Percentiles rank a stretch among this genome's conserved stretches.
phyloP scores from a whole-genome alignment of 2,329 filamentous ascomycete genomes.

The Tolypocladium cylindrosporum region DNA sequence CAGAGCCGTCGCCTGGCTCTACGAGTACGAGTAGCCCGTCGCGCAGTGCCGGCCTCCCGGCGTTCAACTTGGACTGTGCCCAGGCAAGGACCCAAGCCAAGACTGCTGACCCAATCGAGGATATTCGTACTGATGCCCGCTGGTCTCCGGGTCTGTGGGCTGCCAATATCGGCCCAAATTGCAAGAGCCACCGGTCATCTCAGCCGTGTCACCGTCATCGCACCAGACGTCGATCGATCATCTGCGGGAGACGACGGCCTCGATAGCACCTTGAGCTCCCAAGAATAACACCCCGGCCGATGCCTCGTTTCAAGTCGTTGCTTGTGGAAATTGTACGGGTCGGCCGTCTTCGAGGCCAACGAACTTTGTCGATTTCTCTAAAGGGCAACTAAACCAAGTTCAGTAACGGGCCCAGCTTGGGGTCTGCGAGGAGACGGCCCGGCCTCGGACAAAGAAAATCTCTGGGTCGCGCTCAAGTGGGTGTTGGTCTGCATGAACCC shows the following conservation, averaged over 20 bases:
- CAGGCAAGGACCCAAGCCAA: neutral
- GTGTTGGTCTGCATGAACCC: neutral
- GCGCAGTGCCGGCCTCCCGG: neutral
- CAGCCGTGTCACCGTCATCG: neutral
- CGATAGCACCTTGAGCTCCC: neutral
- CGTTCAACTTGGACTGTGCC: neutral
- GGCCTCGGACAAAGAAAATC: neutral
- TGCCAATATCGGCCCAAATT: neutral
- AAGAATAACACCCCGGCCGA: neutral
- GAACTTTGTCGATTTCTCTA: neutral
- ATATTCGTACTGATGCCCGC: neutral
- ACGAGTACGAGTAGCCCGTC: neutral
- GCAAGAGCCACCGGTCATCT: neutral
- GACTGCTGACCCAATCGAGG: neutral
- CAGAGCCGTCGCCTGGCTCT: neutral
- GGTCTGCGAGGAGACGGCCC: neutral
- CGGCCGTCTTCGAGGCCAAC: neutral
- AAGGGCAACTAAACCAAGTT: neutral
- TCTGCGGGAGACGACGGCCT: neutral
- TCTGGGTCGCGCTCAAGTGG: neutral
- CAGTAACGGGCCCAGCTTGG: neutral
- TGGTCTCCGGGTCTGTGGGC: neutral
- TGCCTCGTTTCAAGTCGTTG: neutral
- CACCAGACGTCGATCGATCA: neutral
- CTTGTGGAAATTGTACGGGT: neutral